A percentile compares a stretch with the other conserved stretches of the same genome.
Evolutionary conservation across 116 monocot genomes (phyloP).

Genomic region (Thalassia testudinum): DNA sequence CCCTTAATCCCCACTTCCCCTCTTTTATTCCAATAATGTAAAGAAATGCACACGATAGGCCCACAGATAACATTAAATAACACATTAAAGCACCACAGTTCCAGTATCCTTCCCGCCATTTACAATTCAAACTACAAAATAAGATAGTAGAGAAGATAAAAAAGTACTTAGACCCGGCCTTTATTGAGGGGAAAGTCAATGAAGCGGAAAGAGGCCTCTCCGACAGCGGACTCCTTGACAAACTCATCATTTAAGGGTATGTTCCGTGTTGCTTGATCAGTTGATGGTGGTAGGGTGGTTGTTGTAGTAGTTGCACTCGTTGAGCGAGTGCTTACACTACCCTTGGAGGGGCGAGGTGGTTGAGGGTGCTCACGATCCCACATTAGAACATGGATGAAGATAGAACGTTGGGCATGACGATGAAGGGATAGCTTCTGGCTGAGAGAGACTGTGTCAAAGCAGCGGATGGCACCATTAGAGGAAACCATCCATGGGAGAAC

Average conservation of each 20-base stretch:
- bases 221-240: constrained; percentile 1
- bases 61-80: no score
- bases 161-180: constrained; percentile 8
- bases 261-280: neutral
- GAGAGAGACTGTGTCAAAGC: constrained; percentile 81
- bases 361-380: constrained; percentile 26
- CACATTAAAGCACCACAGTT: no score
- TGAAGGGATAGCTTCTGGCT: constrained; percentile 78
- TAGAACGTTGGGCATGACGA: constrained; percentile 48
- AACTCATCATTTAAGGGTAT: constrained; percentile 1
- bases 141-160: no score
- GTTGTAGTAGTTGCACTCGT: neutral
- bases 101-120: no score
- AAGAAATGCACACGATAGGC: no score
- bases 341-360: neutral
- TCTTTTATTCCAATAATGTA: no score
- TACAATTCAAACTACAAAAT: no score
- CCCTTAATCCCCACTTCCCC: no score
- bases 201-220: constrained; percentile 19
- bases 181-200: constrained; percentile 12
- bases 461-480: constrained; percentile 48
- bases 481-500: constrained; percentile 86
- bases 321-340: neutral
- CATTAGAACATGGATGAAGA: constrained; percentile 54
- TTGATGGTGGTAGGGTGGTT: neutral